Evolutionary conservation across 2,329 filamentous ascomycete genomes (phyloP).

Genomic region (Rutstroemia sydowiana): DNA sequence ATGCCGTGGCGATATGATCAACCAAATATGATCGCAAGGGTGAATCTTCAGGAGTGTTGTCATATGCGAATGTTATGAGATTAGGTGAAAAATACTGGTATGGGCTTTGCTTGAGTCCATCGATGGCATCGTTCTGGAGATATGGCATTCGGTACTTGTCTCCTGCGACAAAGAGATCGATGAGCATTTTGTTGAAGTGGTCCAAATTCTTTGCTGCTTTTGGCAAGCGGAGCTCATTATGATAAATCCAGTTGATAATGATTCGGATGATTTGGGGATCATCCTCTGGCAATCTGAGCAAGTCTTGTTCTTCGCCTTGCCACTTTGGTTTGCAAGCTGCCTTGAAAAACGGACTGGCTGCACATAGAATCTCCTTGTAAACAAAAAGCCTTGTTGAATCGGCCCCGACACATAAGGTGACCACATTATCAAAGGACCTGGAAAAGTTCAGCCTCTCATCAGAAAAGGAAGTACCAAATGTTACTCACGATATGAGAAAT

Average conservation of each 20-base stretch:
- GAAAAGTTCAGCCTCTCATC: background rate
- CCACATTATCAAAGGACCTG: background rate
- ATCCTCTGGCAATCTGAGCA: conserved; percentile 5
- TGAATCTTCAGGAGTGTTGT: background rate
- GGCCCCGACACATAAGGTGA: conserved; percentile 9
- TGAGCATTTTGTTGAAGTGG: background rate
- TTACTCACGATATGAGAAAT: background rate
- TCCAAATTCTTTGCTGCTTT: too few relatives aligned
- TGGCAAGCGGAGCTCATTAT: background rate
- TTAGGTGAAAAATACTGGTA: background rate
- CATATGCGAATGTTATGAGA: background rate
- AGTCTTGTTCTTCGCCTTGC: background rate
- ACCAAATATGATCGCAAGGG: background rate
- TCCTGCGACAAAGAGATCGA: background rate
- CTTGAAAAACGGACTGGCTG: conserved; percentile 10
- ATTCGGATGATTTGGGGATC: background rate
- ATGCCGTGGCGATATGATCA: too few relatives aligned
- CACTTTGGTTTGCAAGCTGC: conserved; percentile 11
- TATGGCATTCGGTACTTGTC: background rate
- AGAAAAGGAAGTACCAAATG: background rate
- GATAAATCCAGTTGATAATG: background rate
- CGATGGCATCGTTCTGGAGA: background rate
- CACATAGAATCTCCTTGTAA: conserved; percentile 14
- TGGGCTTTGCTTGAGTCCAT: too few relatives aligned
- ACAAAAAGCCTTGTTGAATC: background rate